Evolutionary conservation across 805 yeast species (phyloP), one percentile per base, ranked within the genome.

Genomic region (Starmera quercuum): DNA sequence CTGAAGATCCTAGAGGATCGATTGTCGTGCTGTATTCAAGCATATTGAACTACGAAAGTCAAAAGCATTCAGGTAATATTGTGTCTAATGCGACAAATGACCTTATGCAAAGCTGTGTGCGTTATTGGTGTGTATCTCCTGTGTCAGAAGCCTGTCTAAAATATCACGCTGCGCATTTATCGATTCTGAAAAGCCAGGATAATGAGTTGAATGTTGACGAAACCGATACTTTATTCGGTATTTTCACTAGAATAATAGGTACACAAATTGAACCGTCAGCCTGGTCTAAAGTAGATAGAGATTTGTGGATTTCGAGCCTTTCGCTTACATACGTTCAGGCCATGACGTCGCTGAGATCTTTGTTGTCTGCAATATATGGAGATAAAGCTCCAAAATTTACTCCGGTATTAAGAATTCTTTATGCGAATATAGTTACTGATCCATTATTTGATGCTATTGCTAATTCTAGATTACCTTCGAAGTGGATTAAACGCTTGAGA

Each of bases 91-190:
- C 63, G 13, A 59, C 73, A 1, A 50, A 56, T 7, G 63, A 61
- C 29, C 51, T 80, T 10, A 45, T 80, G 4, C 53, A 49, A 1
- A 51, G 63, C 12, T 70, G 73, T 34, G 59, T 73, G 6, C 63
- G 59, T 26, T 61, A 71, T 34, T 83, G 92, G 92, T 59, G 82
- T 37, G 52, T 80, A 5, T 69, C 67, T 38, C 53, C 51, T 6
- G 59, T 75, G 0, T 62, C 83, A 0, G 56, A 71, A 31, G 70
- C 75, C 0, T 62, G 70, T 1, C 44, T 73, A 7, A 38, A 77
- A 6, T 73, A 67, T 35, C 67, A 75, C 5, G 78, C 81, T 1
- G 65, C 68, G 2, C 64, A 64, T 38, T 49, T 46, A 9, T 49
- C 59, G 8, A 45, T 64, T 10, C 44, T 64, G 26, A 49, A 46